Conservation (phyloP, 1,284 basidiomycete species). For the Pterula multifida region DNA sequence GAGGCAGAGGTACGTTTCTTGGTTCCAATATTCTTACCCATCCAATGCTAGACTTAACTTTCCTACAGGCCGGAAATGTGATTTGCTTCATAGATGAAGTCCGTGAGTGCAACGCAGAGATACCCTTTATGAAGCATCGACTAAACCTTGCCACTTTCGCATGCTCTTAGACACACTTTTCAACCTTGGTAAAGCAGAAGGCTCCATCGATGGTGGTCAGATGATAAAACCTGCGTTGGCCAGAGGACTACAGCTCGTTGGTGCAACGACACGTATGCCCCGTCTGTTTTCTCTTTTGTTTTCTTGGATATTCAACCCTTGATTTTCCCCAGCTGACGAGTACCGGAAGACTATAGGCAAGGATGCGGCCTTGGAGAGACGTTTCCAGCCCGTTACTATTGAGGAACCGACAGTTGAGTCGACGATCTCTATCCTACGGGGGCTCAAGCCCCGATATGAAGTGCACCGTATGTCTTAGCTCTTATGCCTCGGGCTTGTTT, state of each 20-base stretch:
- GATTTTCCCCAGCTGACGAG: constrained; percentile 52
- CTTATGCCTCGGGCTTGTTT: constrained; percentile 75
- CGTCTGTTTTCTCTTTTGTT: not conserved
- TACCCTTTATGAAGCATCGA: not conserved
- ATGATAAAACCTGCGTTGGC: constrained; percentile 87
- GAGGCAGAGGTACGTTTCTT: constrained; percentile 54
- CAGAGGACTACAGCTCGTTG: constrained; percentile 75
- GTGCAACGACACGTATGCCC: constrained; percentile 71
- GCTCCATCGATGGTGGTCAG: constrained; percentile 84
- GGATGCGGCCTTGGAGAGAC: constrained; percentile 81
- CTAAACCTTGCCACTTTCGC: constrained; percentile 6
- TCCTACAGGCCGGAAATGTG: constrained; percentile 52
- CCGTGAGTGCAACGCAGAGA: constrained; percentile 34
- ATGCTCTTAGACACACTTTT: constrained; percentile 51
- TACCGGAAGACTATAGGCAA: constrained; percentile 89
- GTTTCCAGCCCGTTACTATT: constrained; percentile 82
- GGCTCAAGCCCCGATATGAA: constrained; percentile 77
- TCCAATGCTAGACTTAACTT: constrained; percentile 4
- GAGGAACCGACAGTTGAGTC: constrained; percentile 81
- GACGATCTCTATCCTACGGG: constrained; percentile 83
- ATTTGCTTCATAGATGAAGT: constrained; percentile 93
- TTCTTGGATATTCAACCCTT: not conserved
- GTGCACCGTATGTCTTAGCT: constrained; percentile 62
- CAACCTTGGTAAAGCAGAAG: constrained; percentile 85
- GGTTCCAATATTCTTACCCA: not conserved